Base-by-base conservation (phyloP, 306 rosid species). In the Morella rubra region DNA sequence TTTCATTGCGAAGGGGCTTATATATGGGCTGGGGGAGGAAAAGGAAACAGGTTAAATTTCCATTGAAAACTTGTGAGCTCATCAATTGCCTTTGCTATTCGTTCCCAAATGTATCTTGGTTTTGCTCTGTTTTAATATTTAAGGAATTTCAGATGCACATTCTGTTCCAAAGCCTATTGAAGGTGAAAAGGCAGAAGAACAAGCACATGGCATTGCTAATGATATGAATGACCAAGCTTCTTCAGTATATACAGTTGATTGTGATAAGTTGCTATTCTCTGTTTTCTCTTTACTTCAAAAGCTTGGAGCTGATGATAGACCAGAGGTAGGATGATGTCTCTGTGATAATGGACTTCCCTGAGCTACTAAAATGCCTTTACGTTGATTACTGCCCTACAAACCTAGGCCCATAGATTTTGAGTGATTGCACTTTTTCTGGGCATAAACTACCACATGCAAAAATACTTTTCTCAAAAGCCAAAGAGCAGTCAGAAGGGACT, bases 291-390 rank as follows among this genome's bases (percentile, higher is more conserved):
- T 94, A 75, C 98, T 94, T 79, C 96, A 91, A 61, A 92, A 83
- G 81, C 97, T 94, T 79, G 97, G 98, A 82, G 95, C 93, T 76
- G 98, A 94, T 82, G 98, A 94, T 69, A 94, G 98, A 78, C 97
- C 98, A 76, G 98, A 94, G 98, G 97, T 94, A 77, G 58, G 75
- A 7, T 69, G 61, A 61, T 24, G n/a, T 44, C 53, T 46, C 27
- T 69, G n/a, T 37, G 19, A 24, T 68, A 12, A 44, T 60, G 13
- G 70, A 20, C 16, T 15, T 61, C 15, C 60, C 44, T 49, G 45
- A 52, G 44, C 71, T 49, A 45, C 40, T 41, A 53, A 7, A 62
- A 78, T 58, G 40, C 74, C 47, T 60, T 75, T n/a, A 44, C 66
- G 32, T 49, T 19, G 22, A 11, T 54, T 12, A 18, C 14, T 65